Conservation (phyloP, 352 stramenopile species). For the Pythium coloratum region DNA sequence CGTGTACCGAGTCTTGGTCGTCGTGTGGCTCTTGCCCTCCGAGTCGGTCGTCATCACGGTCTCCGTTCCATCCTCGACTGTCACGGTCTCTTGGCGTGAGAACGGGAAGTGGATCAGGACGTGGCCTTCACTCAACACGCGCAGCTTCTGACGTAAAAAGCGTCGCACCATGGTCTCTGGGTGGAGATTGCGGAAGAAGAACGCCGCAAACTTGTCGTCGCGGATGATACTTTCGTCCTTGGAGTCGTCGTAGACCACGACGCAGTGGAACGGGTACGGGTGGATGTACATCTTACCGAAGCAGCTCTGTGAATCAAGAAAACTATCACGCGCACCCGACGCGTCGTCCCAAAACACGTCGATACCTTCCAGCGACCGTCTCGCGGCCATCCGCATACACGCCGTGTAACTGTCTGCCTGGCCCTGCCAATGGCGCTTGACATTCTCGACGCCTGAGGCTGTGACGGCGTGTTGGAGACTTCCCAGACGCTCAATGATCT, state of each 20-base stretch:
- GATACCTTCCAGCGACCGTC: slow-evolving; percentile 40
- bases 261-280: slow-evolving; percentile 53
- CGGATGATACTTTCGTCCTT: slow-evolving; percentile 44
- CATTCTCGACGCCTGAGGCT: slow-evolving; percentile 34
- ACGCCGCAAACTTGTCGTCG: slow-evolving; percentile 31
- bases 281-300: slow-evolving; percentile 55
- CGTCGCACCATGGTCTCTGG: slow-evolving; percentile 28
- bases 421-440: slow-evolving; percentile 39
- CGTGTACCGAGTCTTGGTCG: slow-evolving; percentile 27
- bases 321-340: slow-evolving; percentile 33
- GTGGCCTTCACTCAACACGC: slow-evolving; percentile 24
- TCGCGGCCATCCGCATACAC: slow-evolving; percentile 30
- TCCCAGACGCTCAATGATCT: slow-evolving; percentile 32
- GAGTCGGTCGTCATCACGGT: slow-evolving; percentile 25
- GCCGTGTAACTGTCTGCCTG: slow-evolving; percentile 30
- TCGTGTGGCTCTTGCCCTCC: slow-evolving; percentile 24
- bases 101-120: slow-evolving; percentile 37
- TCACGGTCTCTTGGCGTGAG: slow-evolving; percentile 33
- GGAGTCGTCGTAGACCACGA: slow-evolving; percentile 51
- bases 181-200: slow-evolving; percentile 42
- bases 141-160: slow-evolving; percentile 36
- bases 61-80: slow-evolving; percentile 36
- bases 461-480: slow-evolving; percentile 34
- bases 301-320: slow-evolving; percentile 37
- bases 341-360: slow-evolving; percentile 47